Percentiles rank a stretch among this genome's conserved stretches.
Evolutionary conservation across 1,284 basidiomycete genomes (phyloP).

Genomic region (Malassezia caprae): DNA sequence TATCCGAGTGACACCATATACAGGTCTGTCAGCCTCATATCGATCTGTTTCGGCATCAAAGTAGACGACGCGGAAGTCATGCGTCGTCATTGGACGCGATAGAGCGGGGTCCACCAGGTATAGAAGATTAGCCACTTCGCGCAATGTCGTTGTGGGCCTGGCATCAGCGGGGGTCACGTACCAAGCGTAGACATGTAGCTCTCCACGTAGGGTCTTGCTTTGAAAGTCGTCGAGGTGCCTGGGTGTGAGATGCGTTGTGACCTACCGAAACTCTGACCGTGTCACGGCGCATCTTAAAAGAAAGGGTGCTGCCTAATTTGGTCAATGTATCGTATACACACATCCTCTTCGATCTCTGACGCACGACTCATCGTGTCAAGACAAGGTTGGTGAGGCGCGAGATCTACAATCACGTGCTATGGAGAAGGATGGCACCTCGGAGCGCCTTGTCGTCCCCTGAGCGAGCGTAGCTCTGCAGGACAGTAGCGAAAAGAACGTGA

Average conservation of each 20-base stretch:
- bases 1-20: slow-evolving; percentile 28
- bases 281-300: slow-evolving; percentile 13
- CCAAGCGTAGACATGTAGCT: slow-evolving; percentile 31
- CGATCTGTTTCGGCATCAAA: slow-evolving; percentile 8
- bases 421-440: background rate
- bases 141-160: slow-evolving; percentile 35
- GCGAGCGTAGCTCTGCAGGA: background rate
- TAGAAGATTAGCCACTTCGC: slow-evolving; percentile 31
- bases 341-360: slow-evolving; percentile 10
- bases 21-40: slow-evolving; percentile 17
- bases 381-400: background rate
- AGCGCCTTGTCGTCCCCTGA: background rate
- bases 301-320: slow-evolving; percentile 6
- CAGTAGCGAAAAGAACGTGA: background rate
- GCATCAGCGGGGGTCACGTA: slow-evolving; percentile 4
- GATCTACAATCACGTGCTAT: background rate
- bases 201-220: slow-evolving; percentile 12
- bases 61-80: slow-evolving; percentile 28
- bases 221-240: slow-evolving; percentile 24
- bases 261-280: slow-evolving; percentile 9
- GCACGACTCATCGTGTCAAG: background rate
- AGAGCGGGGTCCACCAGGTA: slow-evolving; percentile 24
- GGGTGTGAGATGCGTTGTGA: background rate
- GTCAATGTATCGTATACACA: background rate
- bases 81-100: slow-evolving; percentile 24